A percentile compares a stretch with the other conserved stretches of the same genome.
Conservation (phyloP, 768 basidiomycete species). For the Amanita jacksonii region DNA sequence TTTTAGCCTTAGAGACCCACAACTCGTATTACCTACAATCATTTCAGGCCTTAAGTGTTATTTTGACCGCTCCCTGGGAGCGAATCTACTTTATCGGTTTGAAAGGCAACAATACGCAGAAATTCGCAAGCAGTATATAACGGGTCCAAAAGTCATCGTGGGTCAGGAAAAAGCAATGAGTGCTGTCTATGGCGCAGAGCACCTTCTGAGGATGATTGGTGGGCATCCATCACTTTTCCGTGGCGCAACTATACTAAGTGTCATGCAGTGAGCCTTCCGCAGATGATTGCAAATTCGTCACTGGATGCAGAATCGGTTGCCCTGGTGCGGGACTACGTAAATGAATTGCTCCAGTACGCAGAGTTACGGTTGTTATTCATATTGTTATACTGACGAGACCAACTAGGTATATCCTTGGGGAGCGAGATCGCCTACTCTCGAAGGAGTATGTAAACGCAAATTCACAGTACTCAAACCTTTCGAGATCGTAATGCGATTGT, state of each 20-base stretch:
- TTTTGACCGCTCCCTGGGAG: constrained; percentile 87
- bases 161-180: constrained; percentile 81
- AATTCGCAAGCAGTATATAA: constrained; percentile 61
- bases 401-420: constrained; percentile 67
- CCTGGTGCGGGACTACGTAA: constrained; percentile 81
- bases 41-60: constrained; percentile 81
- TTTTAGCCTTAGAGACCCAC: constrained; percentile 57
- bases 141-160: constrained; percentile 59
- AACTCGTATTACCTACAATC: constrained; percentile 67
- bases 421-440: constrained; percentile 65
- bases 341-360: constrained; percentile 72
- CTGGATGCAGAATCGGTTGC: constrained; percentile 83
- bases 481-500: constrained; percentile 44
- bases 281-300: constrained; percentile 82
- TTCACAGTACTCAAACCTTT: constrained; percentile 73
- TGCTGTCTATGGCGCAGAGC: constrained; percentile 88
- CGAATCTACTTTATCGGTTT: constrained; percentile 88
- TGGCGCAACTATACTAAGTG: constrained; percentile 6
- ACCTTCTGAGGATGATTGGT: constrained; percentile 89
- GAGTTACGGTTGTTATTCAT: not conserved
- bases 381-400: not conserved
- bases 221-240: not conserved
- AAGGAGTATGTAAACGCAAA: constrained; percentile 72
- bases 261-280: constrained; percentile 76
- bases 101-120: constrained; percentile 91